A percentile compares a stretch with the other conserved stretches of the same genome.
Conservation (phyloP, 495 filamentous ascomycete species). For the Xanthoparmelia taractica region DNA sequence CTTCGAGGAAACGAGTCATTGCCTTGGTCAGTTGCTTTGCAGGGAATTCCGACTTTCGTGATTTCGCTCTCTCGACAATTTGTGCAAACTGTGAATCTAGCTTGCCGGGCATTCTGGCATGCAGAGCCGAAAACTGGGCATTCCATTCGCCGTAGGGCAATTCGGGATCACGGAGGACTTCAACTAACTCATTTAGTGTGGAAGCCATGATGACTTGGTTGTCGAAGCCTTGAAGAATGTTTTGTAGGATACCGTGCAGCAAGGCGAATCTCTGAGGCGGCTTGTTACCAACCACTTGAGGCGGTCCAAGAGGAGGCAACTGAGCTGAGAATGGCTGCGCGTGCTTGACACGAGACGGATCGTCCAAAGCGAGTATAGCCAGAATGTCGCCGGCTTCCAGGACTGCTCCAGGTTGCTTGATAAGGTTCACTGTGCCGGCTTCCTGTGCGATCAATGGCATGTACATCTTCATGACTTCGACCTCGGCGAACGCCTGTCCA, state of each 20-base stretch:
- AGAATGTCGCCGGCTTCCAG: conserved; percentile 97
- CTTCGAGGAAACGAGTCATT: conserved; percentile 79
- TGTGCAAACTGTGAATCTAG: conserved; percentile 73
- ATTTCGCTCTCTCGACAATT: conserved; percentile 72
- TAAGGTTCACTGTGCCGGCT: conserved; percentile 92
- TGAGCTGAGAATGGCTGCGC: conserved; percentile 93
- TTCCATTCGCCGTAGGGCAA: conserved; percentile 96
- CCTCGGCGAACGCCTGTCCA: conserved; percentile 90
- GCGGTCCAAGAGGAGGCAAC: conserved; percentile 78
- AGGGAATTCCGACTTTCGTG: conserved; percentile 80
- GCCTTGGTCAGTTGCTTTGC: conserved; percentile 80
- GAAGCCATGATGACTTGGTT: conserved; percentile 93
- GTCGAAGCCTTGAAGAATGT: conserved; percentile 91
- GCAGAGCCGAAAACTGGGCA: conserved; percentile 87
- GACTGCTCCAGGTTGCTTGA: conserved; percentile 98
- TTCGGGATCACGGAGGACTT: conserved; percentile 81
- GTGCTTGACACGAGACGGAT: conserved; percentile 93
- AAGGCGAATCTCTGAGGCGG: conserved; percentile 79
- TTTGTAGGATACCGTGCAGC: conserved; percentile 67
- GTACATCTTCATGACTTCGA: conserved; percentile 99
- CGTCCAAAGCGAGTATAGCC: conserved; percentile 93
- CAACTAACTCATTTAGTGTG: conserved; percentile 80
- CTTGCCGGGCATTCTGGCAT: conserved; percentile 91
- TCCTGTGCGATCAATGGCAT: conserved; percentile 98
- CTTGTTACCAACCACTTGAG: conserved; percentile 82